These are phyloP conservation scores for Oehlia diaphana DNA, from an alignment of 192 early-diverging fungal genomes.

Conservation along the genomic window DNA sequence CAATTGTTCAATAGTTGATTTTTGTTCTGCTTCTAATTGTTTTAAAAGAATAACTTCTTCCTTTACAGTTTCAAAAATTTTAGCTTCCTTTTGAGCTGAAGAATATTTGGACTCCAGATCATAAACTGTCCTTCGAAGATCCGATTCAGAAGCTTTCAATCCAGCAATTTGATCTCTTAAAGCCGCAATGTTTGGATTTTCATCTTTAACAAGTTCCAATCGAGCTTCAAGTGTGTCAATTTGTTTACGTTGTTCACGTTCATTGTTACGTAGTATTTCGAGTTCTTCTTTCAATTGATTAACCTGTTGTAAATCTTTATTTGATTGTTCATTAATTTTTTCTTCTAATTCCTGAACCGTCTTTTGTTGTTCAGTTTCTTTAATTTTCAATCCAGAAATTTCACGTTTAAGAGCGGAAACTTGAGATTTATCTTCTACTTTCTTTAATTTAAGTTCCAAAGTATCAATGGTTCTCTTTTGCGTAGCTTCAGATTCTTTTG, in stretches of 20 bases:
- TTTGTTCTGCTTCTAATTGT: slow-evolving; percentile 4
- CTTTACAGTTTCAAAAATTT: slow-evolving; percentile 18
- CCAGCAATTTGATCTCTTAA: slow-evolving; percentile 17
- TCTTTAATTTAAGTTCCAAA: slow-evolving; percentile 11
- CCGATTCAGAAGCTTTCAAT: slow-evolving; percentile 14
- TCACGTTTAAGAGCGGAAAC: neutral
- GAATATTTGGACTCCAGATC: slow-evolving; percentile 10
- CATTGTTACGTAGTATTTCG: neutral
- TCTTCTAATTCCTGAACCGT: slow-evolving; percentile 5
- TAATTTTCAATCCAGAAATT: neutral
- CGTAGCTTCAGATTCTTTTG: slow-evolving; percentile 3
- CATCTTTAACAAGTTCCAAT: slow-evolving; percentile 11
- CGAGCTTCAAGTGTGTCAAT: slow-evolving; percentile 9
- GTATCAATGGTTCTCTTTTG: slow-evolving; percentile 13
- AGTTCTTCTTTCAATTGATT: slow-evolving; percentile 18
- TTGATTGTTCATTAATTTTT: neutral
- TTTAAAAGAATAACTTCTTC: slow-evolving; percentile 4
- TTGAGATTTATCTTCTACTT: slow-evolving; percentile 10
- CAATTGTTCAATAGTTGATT: slow-evolving; percentile 16
- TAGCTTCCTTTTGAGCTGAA: slow-evolving; percentile 12
- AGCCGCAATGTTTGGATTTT: slow-evolving; percentile 5
- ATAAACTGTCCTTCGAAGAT: slow-evolving; percentile 6
- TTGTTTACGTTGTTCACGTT: slow-evolving; percentile 20
- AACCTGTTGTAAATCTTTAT: slow-evolving; percentile 1
- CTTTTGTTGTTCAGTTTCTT: slow-evolving; percentile 7